Conservation (phyloP, 2,329 filamentous ascomycete species). For the Graphilbum ipis-grandicollis region DNA sequence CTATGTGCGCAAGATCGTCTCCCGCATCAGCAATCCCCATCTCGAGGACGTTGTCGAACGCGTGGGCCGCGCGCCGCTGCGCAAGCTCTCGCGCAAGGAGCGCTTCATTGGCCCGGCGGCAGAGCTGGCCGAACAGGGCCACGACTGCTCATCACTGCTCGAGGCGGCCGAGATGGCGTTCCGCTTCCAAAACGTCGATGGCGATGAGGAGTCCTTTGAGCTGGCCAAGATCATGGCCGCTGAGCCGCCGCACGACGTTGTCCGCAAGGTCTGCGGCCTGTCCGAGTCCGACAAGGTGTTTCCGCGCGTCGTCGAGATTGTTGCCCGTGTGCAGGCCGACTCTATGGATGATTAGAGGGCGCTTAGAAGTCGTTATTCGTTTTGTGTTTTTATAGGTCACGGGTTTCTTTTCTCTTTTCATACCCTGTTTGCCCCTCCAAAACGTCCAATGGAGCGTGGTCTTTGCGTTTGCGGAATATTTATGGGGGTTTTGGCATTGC, state of each 20-base stretch:
- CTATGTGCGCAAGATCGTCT: slow-evolving; percentile 86
- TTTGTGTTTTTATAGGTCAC: slow-evolving; percentile 5
- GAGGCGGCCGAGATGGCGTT: slow-evolving; percentile 81
- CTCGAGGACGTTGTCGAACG: slow-evolving; percentile 87
- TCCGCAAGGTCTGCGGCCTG: slow-evolving; percentile 67
- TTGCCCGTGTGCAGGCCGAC: slow-evolving; percentile 68
- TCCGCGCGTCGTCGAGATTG: slow-evolving; percentile 55
- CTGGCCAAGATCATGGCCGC: slow-evolving; percentile 73
- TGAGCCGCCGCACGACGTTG: slow-evolving; percentile 55
- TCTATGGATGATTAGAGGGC: slow-evolving; percentile 10
- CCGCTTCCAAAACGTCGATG: slow-evolving; percentile 86
- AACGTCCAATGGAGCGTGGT: too few relatives aligned
- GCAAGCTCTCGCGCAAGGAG: slow-evolving; percentile 89
- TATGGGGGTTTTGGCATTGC: too few relatives aligned
- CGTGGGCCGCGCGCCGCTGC: slow-evolving; percentile 82
- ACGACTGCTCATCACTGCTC: slow-evolving; percentile 57
- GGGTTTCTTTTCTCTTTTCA: background rate
- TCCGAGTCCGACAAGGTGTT: slow-evolving; percentile 63
- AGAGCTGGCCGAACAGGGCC: slow-evolving; percentile 67
- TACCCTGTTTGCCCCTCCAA: background rate
- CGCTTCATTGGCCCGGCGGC: slow-evolving; percentile 87
- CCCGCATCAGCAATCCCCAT: slow-evolving; percentile 82
- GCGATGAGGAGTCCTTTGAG: slow-evolving; percentile 76
- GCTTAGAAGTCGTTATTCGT: background rate
- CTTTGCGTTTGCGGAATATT: too few relatives aligned